phyloP scores from a whole-genome alignment of 768 basidiomycete genomes.

The Phanerodontia chrysosporium region DNA sequence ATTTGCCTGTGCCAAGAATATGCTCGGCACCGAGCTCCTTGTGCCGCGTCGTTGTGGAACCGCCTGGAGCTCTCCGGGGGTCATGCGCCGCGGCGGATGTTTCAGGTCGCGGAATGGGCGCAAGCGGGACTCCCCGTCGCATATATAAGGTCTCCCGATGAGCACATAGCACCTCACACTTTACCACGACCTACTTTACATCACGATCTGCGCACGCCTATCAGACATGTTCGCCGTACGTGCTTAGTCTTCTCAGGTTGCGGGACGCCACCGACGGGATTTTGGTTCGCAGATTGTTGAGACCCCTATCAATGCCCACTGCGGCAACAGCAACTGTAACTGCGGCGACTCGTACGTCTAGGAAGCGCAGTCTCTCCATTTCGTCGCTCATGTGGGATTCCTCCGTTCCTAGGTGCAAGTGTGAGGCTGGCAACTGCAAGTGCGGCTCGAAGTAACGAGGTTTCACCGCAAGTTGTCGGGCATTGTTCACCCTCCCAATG shows the following conservation, averaged over 20 bases:
- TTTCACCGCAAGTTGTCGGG: background rate
- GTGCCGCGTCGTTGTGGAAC: no score
- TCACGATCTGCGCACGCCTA: background rate
- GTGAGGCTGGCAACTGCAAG: slow-evolving; percentile 1
- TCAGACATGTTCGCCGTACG: background rate
- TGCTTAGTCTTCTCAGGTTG: no score
- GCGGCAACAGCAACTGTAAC: slow-evolving; percentile 4
- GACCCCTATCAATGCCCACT: background rate
- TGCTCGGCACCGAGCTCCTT: no score
- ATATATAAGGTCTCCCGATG: background rate
- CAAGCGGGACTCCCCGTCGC: background rate
- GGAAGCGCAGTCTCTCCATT: background rate
- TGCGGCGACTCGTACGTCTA: background rate
- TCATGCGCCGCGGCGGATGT: no score
- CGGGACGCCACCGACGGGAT: no score
- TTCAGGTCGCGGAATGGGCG: no score
- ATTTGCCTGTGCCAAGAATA: no score
- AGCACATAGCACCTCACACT: background rate
- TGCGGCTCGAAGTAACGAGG: background rate
- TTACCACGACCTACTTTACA: background rate
- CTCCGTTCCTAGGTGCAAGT: background rate
- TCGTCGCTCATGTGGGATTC: background rate
- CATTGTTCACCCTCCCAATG: background rate
- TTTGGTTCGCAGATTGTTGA: background rate
- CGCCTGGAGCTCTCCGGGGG: no score